A percentile compares a stretch with the other conserved stretches of the same genome.
These are phyloP conservation scores for Truncatella angustata DNA, from an alignment of 2,329 filamentous ascomycete species.

Conservation along the genomic window DNA sequence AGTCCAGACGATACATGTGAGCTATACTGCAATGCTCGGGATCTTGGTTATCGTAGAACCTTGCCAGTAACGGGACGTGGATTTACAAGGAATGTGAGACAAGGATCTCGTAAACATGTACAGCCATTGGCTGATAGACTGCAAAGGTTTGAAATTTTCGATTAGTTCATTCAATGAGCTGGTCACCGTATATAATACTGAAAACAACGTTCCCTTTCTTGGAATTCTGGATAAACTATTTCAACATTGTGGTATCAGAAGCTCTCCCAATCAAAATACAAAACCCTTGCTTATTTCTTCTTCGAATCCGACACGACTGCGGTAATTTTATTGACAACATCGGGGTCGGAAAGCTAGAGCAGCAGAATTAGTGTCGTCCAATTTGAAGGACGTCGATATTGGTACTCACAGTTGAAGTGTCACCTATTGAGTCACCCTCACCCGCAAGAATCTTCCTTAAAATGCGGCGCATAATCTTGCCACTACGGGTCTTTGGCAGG, in stretches of 20 bases:
- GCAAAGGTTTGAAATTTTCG: too few species aligned
- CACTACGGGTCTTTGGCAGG: slow-evolving; percentile 93
- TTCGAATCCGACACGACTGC: slow-evolving; percentile 66
- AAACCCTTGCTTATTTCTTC: slow-evolving; percentile 43
- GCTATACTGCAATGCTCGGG: too few species aligned
- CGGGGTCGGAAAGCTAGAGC: slow-evolving; percentile 80
- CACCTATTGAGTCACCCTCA: slow-evolving; percentile 94
- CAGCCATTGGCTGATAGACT: neutral
- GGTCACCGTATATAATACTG: too few species aligned
- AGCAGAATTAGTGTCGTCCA: too few species aligned
- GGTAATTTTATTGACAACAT: slow-evolving; percentile 88
- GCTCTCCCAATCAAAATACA: slow-evolving; percentile 8
- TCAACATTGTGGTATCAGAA: slow-evolving; percentile 9
- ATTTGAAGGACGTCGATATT: slow-evolving; percentile 6
- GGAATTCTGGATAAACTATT: too few species aligned
- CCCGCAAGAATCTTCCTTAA: slow-evolving; percentile 95
- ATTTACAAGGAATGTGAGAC: too few species aligned
- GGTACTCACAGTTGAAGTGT: slow-evolving; percentile 78
- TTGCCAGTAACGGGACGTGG: neutral
- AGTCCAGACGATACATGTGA: neutral
- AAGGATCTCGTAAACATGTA: neutral
- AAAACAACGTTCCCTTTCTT: too few species aligned
- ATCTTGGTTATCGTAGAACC: neutral
- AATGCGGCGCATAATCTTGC: slow-evolving; percentile 98
- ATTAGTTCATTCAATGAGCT: too few species aligned